Evolutionary conservation across 2,329 filamentous ascomycete species (phyloP).

Genomic region (Salinomyces thailandicus): DNA sequence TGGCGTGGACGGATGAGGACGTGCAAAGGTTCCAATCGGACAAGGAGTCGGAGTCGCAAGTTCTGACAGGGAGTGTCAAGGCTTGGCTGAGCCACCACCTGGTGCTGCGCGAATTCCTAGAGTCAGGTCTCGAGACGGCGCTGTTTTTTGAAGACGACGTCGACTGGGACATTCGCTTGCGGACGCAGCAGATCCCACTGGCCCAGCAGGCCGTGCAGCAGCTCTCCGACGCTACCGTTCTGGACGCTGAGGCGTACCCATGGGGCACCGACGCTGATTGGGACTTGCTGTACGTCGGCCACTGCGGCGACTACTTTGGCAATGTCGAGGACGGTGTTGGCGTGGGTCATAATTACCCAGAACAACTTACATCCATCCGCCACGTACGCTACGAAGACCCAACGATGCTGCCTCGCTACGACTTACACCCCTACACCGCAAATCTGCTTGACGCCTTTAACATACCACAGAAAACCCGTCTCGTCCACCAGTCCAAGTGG

Average conservation of each 20-base stretch:
- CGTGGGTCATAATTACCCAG: conserved; percentile 28
- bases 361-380: conserved; percentile 22
- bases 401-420: conserved; percentile 25
- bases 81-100: conserved; percentile 32
- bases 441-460: conserved; percentile 27
- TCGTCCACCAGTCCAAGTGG: conserved; percentile 32
- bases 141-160: conserved; percentile 37
- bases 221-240: conserved; percentile 22
- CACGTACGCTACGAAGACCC: conserved; percentile 29
- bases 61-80: conserved; percentile 26
- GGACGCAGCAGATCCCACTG: conserved; percentile 29
- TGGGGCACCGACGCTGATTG: conserved; percentile 30
- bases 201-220: conserved; percentile 8
- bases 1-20: conserved; percentile 26
- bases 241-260: conserved; percentile 21
- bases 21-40: conserved; percentile 16
- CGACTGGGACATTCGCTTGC: conserved; percentile 36
- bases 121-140: conserved; percentile 31
- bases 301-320: conserved; percentile 32
- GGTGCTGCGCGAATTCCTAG: conserved; percentile 27
- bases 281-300: conserved; percentile 30
- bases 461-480: conserved; percentile 27
- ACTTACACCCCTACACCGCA: conserved; percentile 31
- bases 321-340: conserved; percentile 25
- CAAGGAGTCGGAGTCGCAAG: conserved; percentile 19